Evolutionary conservation across 2,329 filamentous ascomycete species (phyloP).

Genomic region (Xylaria sp.): DNA sequence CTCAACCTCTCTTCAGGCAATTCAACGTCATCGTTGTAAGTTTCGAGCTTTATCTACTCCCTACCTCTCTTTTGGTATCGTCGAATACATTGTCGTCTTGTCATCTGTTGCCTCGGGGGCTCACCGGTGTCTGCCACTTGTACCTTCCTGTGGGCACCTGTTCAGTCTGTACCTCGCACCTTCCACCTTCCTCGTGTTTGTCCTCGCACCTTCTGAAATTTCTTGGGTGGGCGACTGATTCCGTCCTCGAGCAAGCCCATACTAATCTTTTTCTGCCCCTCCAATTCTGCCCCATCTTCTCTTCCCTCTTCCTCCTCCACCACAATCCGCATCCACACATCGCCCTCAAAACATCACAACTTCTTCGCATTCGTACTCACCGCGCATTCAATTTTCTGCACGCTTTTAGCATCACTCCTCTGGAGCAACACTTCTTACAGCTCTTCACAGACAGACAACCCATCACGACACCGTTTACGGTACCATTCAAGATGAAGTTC

Average conservation of each 20-base stretch:
- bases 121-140: neutral
- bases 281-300: neutral
- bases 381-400: slow-evolving; percentile 27
- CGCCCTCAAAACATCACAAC: slow-evolving; percentile 24
- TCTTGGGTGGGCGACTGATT: neutral
- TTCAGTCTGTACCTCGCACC: neutral
- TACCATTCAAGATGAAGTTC: slow-evolving; percentile 46
- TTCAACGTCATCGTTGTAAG: neutral
- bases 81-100: neutral
- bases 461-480: slow-evolving; percentile 11
- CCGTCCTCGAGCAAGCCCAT: slow-evolving; percentile 1
- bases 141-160: neutral
- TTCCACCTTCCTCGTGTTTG: neutral
- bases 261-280: slow-evolving; percentile 1
- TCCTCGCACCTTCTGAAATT: slow-evolving; percentile 7
- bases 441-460: slow-evolving; percentile 18
- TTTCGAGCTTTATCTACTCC: neutral
- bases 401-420: slow-evolving; percentile 33
- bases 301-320: slow-evolving; percentile 1
- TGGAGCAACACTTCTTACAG: slow-evolving; percentile 31
- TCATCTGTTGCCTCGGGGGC: neutral
- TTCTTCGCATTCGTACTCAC: slow-evolving; percentile 18
- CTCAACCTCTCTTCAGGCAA: neutral
- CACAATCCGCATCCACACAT: slow-evolving; percentile 22
- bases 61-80: neutral